These are phyloP conservation scores for Euryodendron excelsum DNA, from an alignment of 148 eudicot species.

Conservation along the genomic window DNA sequence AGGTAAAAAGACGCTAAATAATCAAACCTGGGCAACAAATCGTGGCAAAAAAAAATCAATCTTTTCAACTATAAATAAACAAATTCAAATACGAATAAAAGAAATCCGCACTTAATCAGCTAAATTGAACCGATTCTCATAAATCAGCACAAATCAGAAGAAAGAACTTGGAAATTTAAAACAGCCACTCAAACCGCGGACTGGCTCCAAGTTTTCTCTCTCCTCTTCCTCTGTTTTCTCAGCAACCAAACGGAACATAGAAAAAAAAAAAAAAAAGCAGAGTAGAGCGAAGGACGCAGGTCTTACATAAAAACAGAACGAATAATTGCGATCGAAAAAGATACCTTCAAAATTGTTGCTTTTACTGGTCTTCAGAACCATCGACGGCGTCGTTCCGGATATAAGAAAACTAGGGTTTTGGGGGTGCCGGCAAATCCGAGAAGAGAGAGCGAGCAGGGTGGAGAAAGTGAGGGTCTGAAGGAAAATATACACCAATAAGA, in stretches of 20 bases:
- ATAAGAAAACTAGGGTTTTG: conserved; percentile 8
- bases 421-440: conserved; percentile 1
- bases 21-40: too few species aligned
- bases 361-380: not conserved
- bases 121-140: not conserved
- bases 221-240: conserved; percentile 6
- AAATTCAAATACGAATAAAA: not conserved
- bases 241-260: not conserved
- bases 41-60: not conserved
- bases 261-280: not conserved
- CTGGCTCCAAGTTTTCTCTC: not conserved
- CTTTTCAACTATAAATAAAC: not conserved
- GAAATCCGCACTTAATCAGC: not conserved
- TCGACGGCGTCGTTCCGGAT: not conserved
- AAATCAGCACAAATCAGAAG: not conserved
- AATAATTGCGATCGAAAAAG: not conserved
- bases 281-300: not conserved
- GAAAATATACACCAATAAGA: not conserved
- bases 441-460: not conserved
- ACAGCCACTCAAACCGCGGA: not conserved
- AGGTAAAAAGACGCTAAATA: too few species aligned
- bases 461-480: not conserved
- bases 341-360: not conserved
- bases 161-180: not conserved
- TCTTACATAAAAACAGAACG: not conserved